A percentile compares a stretch with the other conserved stretches of the same genome.
These are phyloP conservation scores for Aspergillus sclerotioniger DNA, from an alignment of 495 filamentous ascomycete genomes.

Conservation along the genomic window DNA sequence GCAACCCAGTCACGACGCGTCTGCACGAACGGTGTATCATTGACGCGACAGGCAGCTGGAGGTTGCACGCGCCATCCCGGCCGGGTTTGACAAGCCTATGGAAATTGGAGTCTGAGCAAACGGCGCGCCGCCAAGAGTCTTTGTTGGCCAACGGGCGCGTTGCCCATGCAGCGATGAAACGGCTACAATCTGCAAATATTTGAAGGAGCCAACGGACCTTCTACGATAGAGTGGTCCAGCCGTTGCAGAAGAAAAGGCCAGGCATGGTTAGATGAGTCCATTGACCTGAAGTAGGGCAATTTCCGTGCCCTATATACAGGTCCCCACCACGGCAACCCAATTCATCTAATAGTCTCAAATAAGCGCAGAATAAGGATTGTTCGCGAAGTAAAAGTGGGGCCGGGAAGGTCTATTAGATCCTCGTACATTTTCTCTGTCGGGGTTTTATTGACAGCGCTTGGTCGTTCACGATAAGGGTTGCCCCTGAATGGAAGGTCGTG, in stretches of 20 bases:
- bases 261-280: not conserved
- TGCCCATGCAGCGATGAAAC: not conserved
- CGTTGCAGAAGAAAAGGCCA: not conserved
- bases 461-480: not conserved
- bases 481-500: not conserved
- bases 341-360: not conserved
- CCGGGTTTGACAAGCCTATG: not conserved
- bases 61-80: not conserved
- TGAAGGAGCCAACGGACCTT: not conserved
- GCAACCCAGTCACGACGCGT: not conserved
- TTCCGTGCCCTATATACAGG: slow-evolving; percentile 14
- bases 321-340: slow-evolving; percentile 6
- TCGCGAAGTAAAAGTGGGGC: slow-evolving; percentile 5
- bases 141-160: not conserved
- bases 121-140: too few species aligned
- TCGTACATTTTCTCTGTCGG: not conserved
- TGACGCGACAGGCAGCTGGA: not conserved
- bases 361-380: slow-evolving; percentile 12
- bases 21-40: not conserved
- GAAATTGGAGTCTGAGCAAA: not conserved
- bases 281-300: slow-evolving; percentile 9
- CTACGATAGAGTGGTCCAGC: not conserved
- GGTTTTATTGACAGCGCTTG: not conserved
- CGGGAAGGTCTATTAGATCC: not conserved
- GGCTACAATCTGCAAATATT: not conserved